Evolutionary conservation across 2,329 filamentous ascomycete species (phyloP).

Genomic region (Gaeumannomyces sp.): DNA sequence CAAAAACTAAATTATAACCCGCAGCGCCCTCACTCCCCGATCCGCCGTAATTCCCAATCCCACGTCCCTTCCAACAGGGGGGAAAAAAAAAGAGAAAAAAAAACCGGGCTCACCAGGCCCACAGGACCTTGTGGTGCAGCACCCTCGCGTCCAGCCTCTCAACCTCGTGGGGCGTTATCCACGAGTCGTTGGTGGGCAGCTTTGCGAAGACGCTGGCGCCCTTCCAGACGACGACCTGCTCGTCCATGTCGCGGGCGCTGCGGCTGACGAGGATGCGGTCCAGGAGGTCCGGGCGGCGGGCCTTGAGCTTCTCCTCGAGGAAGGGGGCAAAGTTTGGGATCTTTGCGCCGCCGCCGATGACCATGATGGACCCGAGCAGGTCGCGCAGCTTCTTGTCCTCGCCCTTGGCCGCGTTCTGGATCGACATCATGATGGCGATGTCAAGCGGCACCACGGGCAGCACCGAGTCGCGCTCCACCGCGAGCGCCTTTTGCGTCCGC

Average conservation of each 20-base stretch:
- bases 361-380: conserved; percentile 83
- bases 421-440: conserved; percentile 81
- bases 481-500: conserved; percentile 47
- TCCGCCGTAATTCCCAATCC: neutral
- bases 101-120: conserved; percentile 43
- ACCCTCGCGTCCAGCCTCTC: conserved; percentile 76
- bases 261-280: conserved; percentile 58
- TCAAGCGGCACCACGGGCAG: conserved; percentile 81
- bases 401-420: conserved; percentile 76
- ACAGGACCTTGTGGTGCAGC: conserved; percentile 74
- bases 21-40: neutral
- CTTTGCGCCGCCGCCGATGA: conserved; percentile 79
- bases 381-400: conserved; percentile 93
- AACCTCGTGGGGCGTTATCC: conserved; percentile 84
- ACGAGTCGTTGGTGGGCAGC: conserved; percentile 87
- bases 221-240: conserved; percentile 97
- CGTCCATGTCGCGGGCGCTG: conserved; percentile 88
- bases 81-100: neutral
- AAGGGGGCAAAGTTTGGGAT: conserved; percentile 73
- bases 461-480: conserved; percentile 69
- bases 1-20: neutral
- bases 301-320: conserved; percentile 75
- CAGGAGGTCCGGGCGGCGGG: conserved; percentile 52
- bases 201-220: conserved; percentile 95
- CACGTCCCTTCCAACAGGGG: neutral